Evolutionary conservation across 805 yeast species (phyloP).

Genomic region (Wickerhamiella spandovensis): DNA sequence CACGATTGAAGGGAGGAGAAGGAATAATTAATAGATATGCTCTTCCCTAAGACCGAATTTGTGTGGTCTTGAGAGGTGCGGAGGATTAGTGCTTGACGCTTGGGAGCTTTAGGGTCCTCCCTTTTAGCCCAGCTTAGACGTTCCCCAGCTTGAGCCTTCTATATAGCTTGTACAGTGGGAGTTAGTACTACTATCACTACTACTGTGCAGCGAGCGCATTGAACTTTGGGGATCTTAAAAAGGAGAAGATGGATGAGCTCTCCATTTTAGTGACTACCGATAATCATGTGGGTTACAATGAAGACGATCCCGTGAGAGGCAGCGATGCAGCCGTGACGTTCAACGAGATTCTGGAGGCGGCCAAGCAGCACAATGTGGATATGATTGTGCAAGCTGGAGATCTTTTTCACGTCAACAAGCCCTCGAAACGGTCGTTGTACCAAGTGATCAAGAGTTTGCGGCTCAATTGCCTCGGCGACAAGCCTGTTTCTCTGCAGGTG

Average conservation of each 20-base stretch:
- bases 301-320: conserved; percentile 78
- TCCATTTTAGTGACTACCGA: conserved; percentile 73
- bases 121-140: too few relatives aligned
- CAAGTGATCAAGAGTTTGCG: conserved; percentile 67
- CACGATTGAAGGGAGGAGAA: neutral
- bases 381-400: conserved; percentile 90
- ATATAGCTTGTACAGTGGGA: too few relatives aligned
- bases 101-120: too few relatives aligned
- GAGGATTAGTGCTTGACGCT: neutral
- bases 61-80: neutral
- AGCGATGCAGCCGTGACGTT: conserved; percentile 83
- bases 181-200: too few relatives aligned
- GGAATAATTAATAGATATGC: neutral
- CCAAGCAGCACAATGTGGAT: conserved; percentile 56
- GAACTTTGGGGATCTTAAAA: too few relatives aligned
- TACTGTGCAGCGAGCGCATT: too few relatives aligned
- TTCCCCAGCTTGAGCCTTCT: too few relatives aligned
- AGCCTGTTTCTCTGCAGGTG: conserved; percentile 74
- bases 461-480: conserved; percentile 64
- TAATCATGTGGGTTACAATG: conserved; percentile 90
- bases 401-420: conserved; percentile 79
- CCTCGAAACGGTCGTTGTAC: conserved; percentile 72
- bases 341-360: conserved; percentile 65
- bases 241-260: neutral
- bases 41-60: neutral